Percentiles rank a stretch among this genome's conserved stretches.
phyloP scores from a whole-genome alignment of 345 rosid genomes.

The Citrus mangshanensis region DNA sequence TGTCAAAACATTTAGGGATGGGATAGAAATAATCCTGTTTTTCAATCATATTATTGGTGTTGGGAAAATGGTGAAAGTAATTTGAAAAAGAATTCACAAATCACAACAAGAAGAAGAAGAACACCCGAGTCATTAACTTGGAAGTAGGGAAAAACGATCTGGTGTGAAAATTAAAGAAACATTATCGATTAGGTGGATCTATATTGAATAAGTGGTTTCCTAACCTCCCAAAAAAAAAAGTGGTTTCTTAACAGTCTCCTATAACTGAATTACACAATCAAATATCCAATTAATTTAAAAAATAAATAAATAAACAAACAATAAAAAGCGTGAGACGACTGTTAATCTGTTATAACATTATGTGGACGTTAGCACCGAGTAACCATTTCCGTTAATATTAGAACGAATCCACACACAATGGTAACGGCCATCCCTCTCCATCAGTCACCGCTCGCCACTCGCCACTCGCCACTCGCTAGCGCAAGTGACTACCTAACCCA shows the following conservation, averaged over 20 bases:
- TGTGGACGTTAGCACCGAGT: neutral
- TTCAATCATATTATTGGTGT: too few relatives aligned
- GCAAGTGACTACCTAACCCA: slow-evolving; percentile 1
- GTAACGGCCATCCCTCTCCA: neutral
- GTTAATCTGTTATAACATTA: neutral
- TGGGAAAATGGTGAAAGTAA: too few relatives aligned
- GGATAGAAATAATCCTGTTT: too few relatives aligned
- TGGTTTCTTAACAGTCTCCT: neutral
- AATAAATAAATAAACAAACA: too few relatives aligned
- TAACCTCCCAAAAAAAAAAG: neutral
- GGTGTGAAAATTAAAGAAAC: neutral
- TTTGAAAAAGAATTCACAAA: too few relatives aligned
- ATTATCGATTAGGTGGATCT: neutral
- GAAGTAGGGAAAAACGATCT: neutral
- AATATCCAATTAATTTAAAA: too few relatives aligned
- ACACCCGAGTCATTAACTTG: neutral
- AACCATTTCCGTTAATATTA: neutral
- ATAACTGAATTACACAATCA: too few relatives aligned
- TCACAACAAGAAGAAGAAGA: too few relatives aligned
- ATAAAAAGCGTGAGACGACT: neutral
- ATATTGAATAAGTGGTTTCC: neutral
- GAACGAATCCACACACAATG: neutral
- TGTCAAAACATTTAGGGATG: too few relatives aligned
- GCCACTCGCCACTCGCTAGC: too few relatives aligned
- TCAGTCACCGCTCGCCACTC: neutral